These are phyloP conservation scores for Chytriomyces sp. DNA, from an alignment of 192 early-diverging fungal species.

Conservation along the genomic window DNA sequence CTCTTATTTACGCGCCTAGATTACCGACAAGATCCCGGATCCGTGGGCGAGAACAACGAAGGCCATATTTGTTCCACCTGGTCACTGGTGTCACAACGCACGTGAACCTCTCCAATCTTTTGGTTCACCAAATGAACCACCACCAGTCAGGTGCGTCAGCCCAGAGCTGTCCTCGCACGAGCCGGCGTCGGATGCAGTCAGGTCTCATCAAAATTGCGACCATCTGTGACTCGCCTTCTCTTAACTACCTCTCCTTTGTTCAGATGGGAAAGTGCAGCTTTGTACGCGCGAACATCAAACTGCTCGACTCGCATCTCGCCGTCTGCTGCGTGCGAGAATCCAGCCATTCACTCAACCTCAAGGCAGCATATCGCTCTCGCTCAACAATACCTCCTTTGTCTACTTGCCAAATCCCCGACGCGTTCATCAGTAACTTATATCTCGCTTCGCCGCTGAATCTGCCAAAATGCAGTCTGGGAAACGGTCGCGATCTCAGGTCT, in stretches of 20 bases:
- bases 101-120: no score
- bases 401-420: background rate
- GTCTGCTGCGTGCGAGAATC: no score
- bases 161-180: background rate
- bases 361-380: background rate
- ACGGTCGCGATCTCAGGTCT: background rate
- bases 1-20: no score
- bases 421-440: background rate
- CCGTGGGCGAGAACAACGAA: no score
- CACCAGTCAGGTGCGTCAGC: background rate
- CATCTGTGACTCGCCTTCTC: background rate
- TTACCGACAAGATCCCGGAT: no score
- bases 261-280: background rate
- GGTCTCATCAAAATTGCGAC: background rate
- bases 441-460: background rate
- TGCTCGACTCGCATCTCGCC: background rate
- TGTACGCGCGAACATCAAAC: background rate
- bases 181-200: background rate
- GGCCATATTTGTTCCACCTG: no score
- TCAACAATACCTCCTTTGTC: background rate
- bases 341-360: background rate
- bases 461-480: background rate
- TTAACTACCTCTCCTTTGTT: background rate
- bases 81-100: no score
- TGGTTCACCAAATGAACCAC: no score